A percentile compares a stretch with the other conserved stretches of the same genome.
These are phyloP conservation scores for Candida sanyaensis DNA, from an alignment of 1,139 yeast species.

Conservation along the genomic window DNA sequence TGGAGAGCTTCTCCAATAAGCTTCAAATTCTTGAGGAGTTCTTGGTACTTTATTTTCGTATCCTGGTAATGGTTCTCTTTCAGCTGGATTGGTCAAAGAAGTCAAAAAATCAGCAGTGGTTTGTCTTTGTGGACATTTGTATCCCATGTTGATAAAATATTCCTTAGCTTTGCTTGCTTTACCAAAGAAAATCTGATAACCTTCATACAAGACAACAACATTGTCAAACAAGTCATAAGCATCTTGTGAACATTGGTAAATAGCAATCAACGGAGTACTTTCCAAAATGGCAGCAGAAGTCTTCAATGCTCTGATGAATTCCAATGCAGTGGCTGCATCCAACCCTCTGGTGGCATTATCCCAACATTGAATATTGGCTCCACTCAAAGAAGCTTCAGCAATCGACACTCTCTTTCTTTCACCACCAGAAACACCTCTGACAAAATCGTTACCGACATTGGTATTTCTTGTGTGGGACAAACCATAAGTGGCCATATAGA, in stretches of 20 bases:
- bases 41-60: conserved; percentile 33
- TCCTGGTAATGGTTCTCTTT: conserved; percentile 58
- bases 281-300: conserved; percentile 59
- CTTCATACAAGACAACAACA: conserved; percentile 71
- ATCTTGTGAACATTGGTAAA: conserved; percentile 66
- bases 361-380: conserved; percentile 52
- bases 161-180: conserved; percentile 46
- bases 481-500: conserved; percentile 44
- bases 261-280: conserved; percentile 68
- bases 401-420: conserved; percentile 46
- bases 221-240: conserved; percentile 64
- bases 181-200: conserved; percentile 78
- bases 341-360: conserved; percentile 63
- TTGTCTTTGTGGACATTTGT: conserved; percentile 68
- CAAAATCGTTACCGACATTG: conserved; percentile 36
- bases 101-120: conserved; percentile 84
- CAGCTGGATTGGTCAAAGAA: conserved; percentile 73
- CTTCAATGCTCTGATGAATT: conserved; percentile 68
- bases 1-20: conserved; percentile 26
- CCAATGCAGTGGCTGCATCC: conserved; percentile 64
- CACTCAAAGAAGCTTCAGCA: conserved; percentile 40
- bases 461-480: conserved; percentile 33
- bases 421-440: conserved; percentile 45
- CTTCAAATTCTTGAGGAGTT: conserved; percentile 26
- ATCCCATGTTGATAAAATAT: conserved; percentile 70